These are phyloP conservation scores for Mycena haematopus DNA, from an alignment of 768 basidiomycete genomes.

Conservation along the genomic window DNA sequence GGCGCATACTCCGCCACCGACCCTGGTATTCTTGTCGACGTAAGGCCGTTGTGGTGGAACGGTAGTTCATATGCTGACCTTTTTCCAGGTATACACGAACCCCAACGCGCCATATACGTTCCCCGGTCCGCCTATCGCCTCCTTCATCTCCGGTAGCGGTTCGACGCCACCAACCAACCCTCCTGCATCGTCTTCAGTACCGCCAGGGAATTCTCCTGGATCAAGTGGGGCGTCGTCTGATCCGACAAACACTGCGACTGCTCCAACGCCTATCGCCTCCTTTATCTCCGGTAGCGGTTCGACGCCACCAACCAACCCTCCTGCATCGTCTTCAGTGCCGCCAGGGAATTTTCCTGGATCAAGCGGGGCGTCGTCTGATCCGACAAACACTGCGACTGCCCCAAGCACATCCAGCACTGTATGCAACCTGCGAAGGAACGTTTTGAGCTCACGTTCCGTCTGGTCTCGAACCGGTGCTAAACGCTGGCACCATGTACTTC, in stretches of 20 bases:
- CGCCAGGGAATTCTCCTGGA: slow-evolving; percentile 4
- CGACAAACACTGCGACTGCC: slow-evolving; percentile 23
- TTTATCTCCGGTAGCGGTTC: slow-evolving; percentile 30
- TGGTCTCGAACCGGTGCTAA: not conserved
- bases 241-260: slow-evolving; percentile 23
- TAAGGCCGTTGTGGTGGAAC: slow-evolving; percentile 30
- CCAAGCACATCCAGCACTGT: slow-evolving; percentile 7
- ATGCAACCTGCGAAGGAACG: slow-evolving; percentile 16
- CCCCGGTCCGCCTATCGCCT: slow-evolving; percentile 46
- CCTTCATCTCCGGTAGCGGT: slow-evolving; percentile 32
- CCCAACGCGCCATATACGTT: slow-evolving; percentile 36
- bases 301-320: slow-evolving; percentile 1
- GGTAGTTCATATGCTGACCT: not conserved
- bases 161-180: slow-evolving; percentile 6
- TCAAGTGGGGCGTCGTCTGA: not conserved
- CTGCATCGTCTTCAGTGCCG: slow-evolving; percentile 1
- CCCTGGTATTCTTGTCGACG: slow-evolving; percentile 69
- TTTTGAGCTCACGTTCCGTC: not conserved
- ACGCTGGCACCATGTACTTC: slow-evolving; percentile 21
- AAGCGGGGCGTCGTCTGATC: not conserved
- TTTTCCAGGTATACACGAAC: slow-evolving; percentile 29
- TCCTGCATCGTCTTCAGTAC: slow-evolving; percentile 1
- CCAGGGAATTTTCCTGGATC: slow-evolving; percentile 8
- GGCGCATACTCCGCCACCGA: slow-evolving; percentile 76
- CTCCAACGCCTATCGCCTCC: slow-evolving; percentile 34